phyloP scores from a whole-genome alignment of 2,329 filamentous ascomycete genomes.

The Pseudopyrenochaeta lycopersici region DNA sequence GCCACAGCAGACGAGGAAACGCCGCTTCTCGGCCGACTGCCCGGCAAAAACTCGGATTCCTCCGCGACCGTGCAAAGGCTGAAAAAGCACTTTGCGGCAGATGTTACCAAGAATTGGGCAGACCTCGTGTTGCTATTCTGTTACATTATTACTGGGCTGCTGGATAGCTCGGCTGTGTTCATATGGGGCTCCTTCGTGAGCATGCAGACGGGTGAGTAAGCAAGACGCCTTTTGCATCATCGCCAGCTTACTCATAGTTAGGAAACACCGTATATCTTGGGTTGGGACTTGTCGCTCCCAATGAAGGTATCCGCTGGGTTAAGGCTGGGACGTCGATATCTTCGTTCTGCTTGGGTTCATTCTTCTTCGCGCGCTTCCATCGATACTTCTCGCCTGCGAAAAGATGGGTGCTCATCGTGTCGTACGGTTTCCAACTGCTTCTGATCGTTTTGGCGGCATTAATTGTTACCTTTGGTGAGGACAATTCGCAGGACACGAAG shows the following conservation, averaged over 20 bases:
- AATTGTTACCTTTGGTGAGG: slow-evolving; percentile 54
- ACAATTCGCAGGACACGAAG: slow-evolving; percentile 36
- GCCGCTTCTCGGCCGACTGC: slow-evolving; percentile 40
- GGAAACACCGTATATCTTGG: slow-evolving; percentile 82
- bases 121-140: slow-evolving; percentile 75
- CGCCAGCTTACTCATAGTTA: slow-evolving; percentile 26
- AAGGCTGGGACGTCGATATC: slow-evolving; percentile 76
- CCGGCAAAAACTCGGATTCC: slow-evolving; percentile 30
- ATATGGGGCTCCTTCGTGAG: slow-evolving; percentile 84
- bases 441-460: slow-evolving; percentile 54
- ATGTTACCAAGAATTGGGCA: slow-evolving; percentile 69
- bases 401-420: slow-evolving; percentile 69
- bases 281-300: slow-evolving; percentile 71
- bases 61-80: slow-evolving; percentile 18
- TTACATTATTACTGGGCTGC: slow-evolving; percentile 79
- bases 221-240: background rate
- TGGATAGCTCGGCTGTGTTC: slow-evolving; percentile 78
- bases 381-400: slow-evolving; percentile 67
- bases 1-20: slow-evolving; percentile 40
- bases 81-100: slow-evolving; percentile 48
- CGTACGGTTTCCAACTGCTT: slow-evolving; percentile 52
- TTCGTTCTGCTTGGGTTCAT: slow-evolving; percentile 76
- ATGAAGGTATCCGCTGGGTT: slow-evolving; percentile 67
- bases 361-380: slow-evolving; percentile 76
- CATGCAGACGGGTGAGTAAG: slow-evolving; percentile 76